Base-by-base conservation (phyloP, 257 asterid genomes). In the Salvia hispanica region DNA sequence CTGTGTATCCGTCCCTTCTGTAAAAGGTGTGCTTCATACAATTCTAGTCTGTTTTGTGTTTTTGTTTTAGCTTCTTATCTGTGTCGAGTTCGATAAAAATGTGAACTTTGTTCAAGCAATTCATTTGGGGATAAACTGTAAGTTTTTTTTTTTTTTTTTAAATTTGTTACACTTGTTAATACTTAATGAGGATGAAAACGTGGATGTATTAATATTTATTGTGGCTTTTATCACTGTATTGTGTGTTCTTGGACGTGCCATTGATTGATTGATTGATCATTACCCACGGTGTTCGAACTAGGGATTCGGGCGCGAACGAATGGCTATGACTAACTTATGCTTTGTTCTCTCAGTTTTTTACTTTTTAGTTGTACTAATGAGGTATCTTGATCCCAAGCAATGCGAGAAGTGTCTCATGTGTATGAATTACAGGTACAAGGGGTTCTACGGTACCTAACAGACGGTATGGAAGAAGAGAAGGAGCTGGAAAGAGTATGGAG, bases 401-500 rank as follows among this genome's bases (percentile, higher is more conserved):
- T 7, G 36, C 37, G 15, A 4, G 33, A 70, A 67, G 21, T 64
- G 68, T 36, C 55, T 33, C 43, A 7, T 37, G 61, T 39, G 36
- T 67, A 50, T 65, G 56, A 18, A 14, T 28, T 70, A 54, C 52
- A 94, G 99, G 90, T 69, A 34, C 79, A 50, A 82, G 71, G 7
- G 80, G 81, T 58, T 62, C 95, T 44, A 82, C 44, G 72, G 88
- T 56, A 52, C 95, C 91, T 43, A 86, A 79, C 46, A 79, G 75
- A 80, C 79, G 88, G 78, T 8, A 77, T 55, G 81, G 80, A 45
- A 90, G 84, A 77, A 45, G 66, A 62, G 99, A 91, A 79, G 99
- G 99, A 48, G 71, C 91, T 81, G 77, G 97, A 60, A 94, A 82
- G 89, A 94, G 97, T 80, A 84, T 86, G 83, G 99, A 94, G 68